Base-by-base conservation (phyloP, 371 early-diverging fungal genomes). In the Phascolomyces articulosus region DNA sequence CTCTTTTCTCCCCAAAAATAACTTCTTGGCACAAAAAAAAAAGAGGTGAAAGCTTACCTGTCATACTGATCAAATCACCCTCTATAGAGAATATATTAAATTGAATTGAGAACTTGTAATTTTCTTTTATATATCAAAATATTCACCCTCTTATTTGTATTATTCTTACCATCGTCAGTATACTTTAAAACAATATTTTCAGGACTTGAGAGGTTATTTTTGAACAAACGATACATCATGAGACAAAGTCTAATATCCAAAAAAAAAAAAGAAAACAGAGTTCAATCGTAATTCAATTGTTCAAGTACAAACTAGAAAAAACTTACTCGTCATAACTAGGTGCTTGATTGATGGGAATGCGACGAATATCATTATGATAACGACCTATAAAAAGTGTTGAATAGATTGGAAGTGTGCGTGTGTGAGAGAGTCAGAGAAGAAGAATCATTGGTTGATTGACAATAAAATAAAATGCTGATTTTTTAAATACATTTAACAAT, bases 291-390 rank as follows among this genome's bases (percentile, higher is more conserved):
- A 16, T 13, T 26, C 34, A 48, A 15, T n/a, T 29, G 26, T 9
- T 34, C 34, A 18, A n/a, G 18, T 4, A 44, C 16, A 44, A 15
- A 8, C 4, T 23, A 10, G 11, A 24, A 24, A 34, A 4, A 8
- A 26, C 69, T 62, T 72, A 77, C 80, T 86, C 87, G 65, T 86
- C 83, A 69, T 75, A 82, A 10, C 82, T 82, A 4, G 87, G 87
- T 11, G 74, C 79, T 66, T 84, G 84, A 34, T 76, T 80, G 53
- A 86, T 84, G 18, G 85, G 77, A 24, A 86, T 76, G 38, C 85
- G 79, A 24, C 82, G 71, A 62, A 81, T 78, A 40, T 78, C 79
- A 54, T 69, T 68, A 21, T 67, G 70, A 56, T 49, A 69, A 20
- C 70, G 77, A 62, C 79, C 82, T 81, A 55, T 10, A 38, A 38